Conservation (phyloP, 768 basidiomycete genomes). For the Tubosaeta sp. region DNA sequence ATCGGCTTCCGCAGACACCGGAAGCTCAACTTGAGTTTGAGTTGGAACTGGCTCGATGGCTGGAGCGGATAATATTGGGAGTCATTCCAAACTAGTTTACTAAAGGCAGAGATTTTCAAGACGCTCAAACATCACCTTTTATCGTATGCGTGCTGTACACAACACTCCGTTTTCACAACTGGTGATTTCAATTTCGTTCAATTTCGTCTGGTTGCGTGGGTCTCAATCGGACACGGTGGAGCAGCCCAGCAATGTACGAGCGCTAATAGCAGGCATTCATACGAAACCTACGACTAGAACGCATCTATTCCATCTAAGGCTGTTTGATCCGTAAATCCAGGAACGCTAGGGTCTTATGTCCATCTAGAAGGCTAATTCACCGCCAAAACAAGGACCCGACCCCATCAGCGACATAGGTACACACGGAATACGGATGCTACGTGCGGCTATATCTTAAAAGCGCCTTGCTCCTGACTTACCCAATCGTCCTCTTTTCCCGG, state of each 20-base stretch:
- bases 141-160: not conserved
- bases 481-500: slow-evolving; percentile 88
- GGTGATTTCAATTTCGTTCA: too few relatives aligned
- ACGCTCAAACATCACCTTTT: not conserved
- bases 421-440: slow-evolving; percentile 4
- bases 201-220: not conserved
- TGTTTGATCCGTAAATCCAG: not conserved
- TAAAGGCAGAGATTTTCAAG: not conserved
- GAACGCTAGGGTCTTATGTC: not conserved
- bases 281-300: slow-evolving; percentile 4
- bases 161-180: not conserved
- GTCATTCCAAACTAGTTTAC: not conserved
- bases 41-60: not conserved
- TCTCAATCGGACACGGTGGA: not conserved
- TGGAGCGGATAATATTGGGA: not conserved
- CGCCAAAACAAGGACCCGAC: not conserved
- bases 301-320: not conserved
- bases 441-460: slow-evolving; percentile 65
- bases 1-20: not conserved
- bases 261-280: not conserved
- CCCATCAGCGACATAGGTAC: not conserved
- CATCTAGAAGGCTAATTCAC: slow-evolving; percentile 3
- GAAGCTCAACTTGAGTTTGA: not conserved
- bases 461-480: slow-evolving; percentile 94
- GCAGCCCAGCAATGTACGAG: not conserved